These are phyloP conservation scores for Vachellia collinsii DNA, from an alignment of 306 rosid species.

Conservation along the genomic window DNA sequence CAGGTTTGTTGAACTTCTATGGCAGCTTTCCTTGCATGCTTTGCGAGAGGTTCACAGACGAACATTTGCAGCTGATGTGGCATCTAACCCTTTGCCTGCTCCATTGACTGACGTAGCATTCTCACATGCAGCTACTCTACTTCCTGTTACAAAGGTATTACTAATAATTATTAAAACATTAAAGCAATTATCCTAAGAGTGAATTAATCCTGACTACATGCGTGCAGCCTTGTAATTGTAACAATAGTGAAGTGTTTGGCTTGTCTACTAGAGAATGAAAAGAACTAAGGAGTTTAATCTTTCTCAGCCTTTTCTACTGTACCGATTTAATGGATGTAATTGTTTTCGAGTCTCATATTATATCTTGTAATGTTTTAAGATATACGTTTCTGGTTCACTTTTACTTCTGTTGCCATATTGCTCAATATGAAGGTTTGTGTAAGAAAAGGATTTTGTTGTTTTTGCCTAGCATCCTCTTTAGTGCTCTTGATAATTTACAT, in stretches of 20 bases:
- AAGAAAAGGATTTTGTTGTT: neutral
- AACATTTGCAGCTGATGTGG: conserved; percentile 82
- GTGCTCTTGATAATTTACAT: conserved; percentile 16
- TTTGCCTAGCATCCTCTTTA: conserved; percentile 11
- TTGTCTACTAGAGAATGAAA: conserved; percentile 4
- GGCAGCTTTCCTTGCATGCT: conserved; percentile 99
- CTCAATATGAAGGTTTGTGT: conserved; percentile 2
- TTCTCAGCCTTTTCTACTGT: neutral
- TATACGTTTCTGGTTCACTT: neutral
- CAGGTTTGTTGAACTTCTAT: conserved; percentile 98
- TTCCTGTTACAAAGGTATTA: conserved; percentile 95
- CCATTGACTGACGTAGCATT: conserved; percentile 97
- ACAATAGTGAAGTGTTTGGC: conserved; percentile 32
- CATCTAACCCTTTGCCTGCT: conserved; percentile 89
- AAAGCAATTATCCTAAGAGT: neutral
- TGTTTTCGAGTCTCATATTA: conserved; percentile 12
- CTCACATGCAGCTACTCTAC: conserved; percentile 97
- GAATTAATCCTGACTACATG: conserved; percentile 26
- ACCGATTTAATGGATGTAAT: neutral
- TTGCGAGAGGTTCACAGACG: conserved; percentile 95
- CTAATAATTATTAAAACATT: conserved; percentile 6
- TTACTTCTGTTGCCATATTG: conserved; percentile 22
- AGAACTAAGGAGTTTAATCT: conserved; percentile 20
- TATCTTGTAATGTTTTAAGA: conserved; percentile 7
- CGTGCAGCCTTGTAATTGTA: neutral